Conservation (phyloP, 768 basidiomycete genomes). For the Tylopilus balloui region DNA sequence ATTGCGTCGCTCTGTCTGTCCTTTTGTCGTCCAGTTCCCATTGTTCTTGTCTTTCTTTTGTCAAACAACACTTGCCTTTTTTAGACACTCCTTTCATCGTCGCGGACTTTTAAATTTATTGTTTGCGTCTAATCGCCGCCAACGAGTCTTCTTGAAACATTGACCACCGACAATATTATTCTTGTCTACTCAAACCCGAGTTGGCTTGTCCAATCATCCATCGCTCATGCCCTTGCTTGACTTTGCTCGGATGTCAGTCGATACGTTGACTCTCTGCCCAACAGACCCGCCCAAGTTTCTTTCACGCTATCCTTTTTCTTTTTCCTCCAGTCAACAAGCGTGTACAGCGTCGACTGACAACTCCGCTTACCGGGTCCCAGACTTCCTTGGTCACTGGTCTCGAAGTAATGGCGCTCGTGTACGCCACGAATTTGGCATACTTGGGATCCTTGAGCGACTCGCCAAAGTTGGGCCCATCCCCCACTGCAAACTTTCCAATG, state of each 20-base stretch:
- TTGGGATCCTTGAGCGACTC: slow-evolving; percentile 40
- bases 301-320: not conserved
- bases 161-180: not conserved
- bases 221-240: not conserved
- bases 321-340: not conserved
- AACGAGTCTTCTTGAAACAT: not conserved
- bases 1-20: slow-evolving; percentile 4
- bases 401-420: slow-evolving; percentile 41
- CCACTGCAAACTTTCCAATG: slow-evolving; percentile 45
- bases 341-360: not conserved
- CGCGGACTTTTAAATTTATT: slow-evolving; percentile 18
- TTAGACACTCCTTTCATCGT: slow-evolving; percentile 10
- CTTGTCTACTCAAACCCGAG: too few species aligned
- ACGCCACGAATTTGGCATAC: slow-evolving; percentile 46
- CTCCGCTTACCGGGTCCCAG: slow-evolving; percentile 44
- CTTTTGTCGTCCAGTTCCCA: slow-evolving; percentile 23
- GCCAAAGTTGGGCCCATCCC: slow-evolving; percentile 41
- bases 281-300: not conserved
- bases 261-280: not conserved
- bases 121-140: slow-evolving; percentile 6
- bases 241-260: not conserved
- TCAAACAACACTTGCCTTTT: slow-evolving; percentile 22
- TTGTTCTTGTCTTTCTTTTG: slow-evolving; percentile 26
- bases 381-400: slow-evolving; percentile 52
- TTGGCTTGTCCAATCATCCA: too few species aligned